Evolutionary conservation across 495 filamentous ascomycete genomes (phyloP).

Genomic region (Jackrogersella minutella): DNA sequence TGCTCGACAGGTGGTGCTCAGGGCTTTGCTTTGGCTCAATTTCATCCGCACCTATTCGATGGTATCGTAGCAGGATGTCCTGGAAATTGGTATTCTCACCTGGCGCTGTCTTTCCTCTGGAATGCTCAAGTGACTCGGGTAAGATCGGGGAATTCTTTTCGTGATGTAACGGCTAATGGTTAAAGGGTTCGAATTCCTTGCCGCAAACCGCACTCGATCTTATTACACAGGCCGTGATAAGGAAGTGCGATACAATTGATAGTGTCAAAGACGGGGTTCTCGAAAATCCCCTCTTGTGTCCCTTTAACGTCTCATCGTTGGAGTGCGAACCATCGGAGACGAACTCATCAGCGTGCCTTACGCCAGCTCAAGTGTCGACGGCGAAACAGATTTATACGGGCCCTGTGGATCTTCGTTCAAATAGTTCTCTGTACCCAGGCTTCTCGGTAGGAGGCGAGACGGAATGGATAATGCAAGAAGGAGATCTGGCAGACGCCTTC

Average conservation of each 20-base stretch:
- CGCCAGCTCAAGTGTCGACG: slow-evolving; percentile 41
- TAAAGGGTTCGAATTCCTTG: slow-evolving; percentile 29
- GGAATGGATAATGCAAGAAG: slow-evolving; percentile 47
- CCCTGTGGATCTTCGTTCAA: slow-evolving; percentile 31
- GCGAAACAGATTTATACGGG: slow-evolving; percentile 46
- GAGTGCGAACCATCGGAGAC: slow-evolving; percentile 37
- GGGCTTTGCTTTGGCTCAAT: slow-evolving; percentile 56
- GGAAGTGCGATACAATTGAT: slow-evolving; percentile 50
- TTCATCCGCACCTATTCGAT: slow-evolving; percentile 53
- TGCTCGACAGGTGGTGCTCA: slow-evolving; percentile 59
- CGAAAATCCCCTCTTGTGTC: slow-evolving; percentile 50
- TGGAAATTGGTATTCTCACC: slow-evolving; percentile 55
- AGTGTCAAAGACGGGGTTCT: slow-evolving; percentile 51
- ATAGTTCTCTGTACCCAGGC: slow-evolving; percentile 48
- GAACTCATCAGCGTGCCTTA: slow-evolving; percentile 41
- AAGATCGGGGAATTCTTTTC: not conserved
- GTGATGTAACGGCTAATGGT: not conserved
- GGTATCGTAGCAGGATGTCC: slow-evolving; percentile 53
- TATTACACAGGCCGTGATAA: slow-evolving; percentile 46
- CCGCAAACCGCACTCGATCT: slow-evolving; percentile 46
- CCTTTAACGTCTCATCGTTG: slow-evolving; percentile 48
- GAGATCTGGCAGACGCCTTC: slow-evolving; percentile 44
- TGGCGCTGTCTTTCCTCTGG: slow-evolving; percentile 54
- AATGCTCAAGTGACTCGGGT: slow-evolving; percentile 46
- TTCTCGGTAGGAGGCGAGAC: slow-evolving; percentile 48